Base-by-base conservation (phyloP, 2,329 filamentous ascomycete genomes). In the Alternaria alternata region DNA sequence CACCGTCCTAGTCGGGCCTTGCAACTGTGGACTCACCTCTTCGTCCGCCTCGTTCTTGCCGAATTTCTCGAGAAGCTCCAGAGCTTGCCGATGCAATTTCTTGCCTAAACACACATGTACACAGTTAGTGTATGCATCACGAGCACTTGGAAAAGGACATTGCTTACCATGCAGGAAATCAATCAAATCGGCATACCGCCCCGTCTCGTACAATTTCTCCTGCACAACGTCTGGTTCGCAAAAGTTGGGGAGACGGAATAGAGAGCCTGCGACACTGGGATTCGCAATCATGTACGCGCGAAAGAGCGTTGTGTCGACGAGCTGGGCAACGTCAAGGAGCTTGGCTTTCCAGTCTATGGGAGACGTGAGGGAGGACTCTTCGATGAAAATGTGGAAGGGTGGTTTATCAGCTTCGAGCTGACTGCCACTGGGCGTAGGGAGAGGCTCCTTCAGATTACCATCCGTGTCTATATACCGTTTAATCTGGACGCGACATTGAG, bases 121-220 rank as follows among this genome's bases (percentile, higher is more conserved):
- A 30, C 0, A 30, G 9, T 30, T 11, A 30, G 9, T 30, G 1
- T 30, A 30, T 30, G 28, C 28, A 9, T 30, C 28, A 30, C 28
- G 5, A 9, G 28, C 28, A 30, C 28, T 12, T 30, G 4, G 9
- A 30, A 2, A 30, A 30, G 28, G 28, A 11, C 28, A 85, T 76
- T 91, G 94, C 81, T 99, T 99, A 64, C 95, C 95, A 71, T 96
- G 93, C 68, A 98, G 89, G 75, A 99, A 99, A 77, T 98, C 94
- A n/a, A 99, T 93, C 2, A 99, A 83, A 79, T 98, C 94, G 52
- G 90, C 94, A 78, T 96, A 97, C 32, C 94, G 88, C 59, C 91
- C 91, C 41, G 90, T 92, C 75, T 97, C 92, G 61, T 97, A 88
- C 5, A 99, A 83, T 70, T 93, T 93, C 78, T 97, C 92, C 75